phyloP scores from a whole-genome alignment of 208 protist genomes.

The Trypanosoma conorhini region DNA sequence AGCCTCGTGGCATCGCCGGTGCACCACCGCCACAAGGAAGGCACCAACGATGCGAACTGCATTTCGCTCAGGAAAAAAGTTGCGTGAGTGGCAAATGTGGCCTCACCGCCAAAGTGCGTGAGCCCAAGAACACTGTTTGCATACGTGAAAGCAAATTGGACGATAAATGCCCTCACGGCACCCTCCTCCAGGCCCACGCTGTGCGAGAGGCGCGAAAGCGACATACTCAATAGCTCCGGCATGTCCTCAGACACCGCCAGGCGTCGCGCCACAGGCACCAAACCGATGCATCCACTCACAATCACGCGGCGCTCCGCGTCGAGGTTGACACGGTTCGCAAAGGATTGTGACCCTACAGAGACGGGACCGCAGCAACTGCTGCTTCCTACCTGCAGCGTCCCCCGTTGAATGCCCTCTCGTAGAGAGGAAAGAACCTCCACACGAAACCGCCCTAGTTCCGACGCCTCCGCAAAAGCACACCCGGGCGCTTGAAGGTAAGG shows the following conservation, averaged over 20 bases:
- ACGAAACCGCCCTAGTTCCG: neutral
- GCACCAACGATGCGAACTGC: constrained; percentile 31
- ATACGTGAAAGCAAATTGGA: constrained; percentile 63
- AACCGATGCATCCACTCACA: constrained; percentile 41
- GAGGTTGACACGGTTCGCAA: constrained; percentile 43
- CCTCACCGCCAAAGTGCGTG: constrained; percentile 36
- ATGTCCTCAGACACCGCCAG: constrained; percentile 36
- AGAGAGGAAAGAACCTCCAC: constrained; percentile 25
- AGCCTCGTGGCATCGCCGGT: neutral
- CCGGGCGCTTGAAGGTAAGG: constrained; percentile 17
- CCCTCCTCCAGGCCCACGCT: neutral
- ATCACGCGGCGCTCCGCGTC: constrained; percentile 21
- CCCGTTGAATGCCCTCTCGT: constrained; percentile 7
- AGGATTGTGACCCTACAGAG: constrained; percentile 81
- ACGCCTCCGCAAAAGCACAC: constrained; percentile 21
- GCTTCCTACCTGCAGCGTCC: constrained; percentile 89
- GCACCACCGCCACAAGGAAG: constrained; percentile 39
- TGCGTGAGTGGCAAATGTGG: constrained; percentile 27
- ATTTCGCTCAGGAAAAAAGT: constrained; percentile 36
- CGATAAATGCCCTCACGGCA: constrained; percentile 25
- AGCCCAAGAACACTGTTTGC: constrained; percentile 47
- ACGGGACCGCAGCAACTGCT: constrained; percentile 91
- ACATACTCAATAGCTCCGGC: constrained; percentile 1
- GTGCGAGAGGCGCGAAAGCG: neutral
- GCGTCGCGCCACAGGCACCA: constrained; percentile 39